Conservation (phyloP, 495 filamentous ascomycete genomes). For the Talaromyces ruber region DNA sequence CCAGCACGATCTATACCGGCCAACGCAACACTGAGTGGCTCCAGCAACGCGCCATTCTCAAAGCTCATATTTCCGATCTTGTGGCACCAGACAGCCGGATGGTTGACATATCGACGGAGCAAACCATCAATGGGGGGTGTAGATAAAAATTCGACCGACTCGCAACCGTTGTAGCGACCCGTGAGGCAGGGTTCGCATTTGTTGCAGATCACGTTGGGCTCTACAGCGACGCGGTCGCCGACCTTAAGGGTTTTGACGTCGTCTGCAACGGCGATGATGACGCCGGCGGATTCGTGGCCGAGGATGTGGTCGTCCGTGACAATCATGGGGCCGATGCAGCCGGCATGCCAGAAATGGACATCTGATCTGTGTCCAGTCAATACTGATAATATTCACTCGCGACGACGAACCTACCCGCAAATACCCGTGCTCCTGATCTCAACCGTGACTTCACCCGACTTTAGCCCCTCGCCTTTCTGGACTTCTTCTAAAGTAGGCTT, state of each 20-base stretch:
- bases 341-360: slow-evolving; percentile 92
- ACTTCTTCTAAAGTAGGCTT: slow-evolving; percentile 68
- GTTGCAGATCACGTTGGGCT: slow-evolving; percentile 86
- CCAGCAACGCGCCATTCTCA: slow-evolving; percentile 79
- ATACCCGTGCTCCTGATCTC: slow-evolving; percentile 87
- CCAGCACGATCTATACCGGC: slow-evolving; percentile 74
- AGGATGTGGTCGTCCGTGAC: slow-evolving; percentile 80
- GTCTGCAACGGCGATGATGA: slow-evolving; percentile 72
- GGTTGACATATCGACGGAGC: slow-evolving; percentile 84
- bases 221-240: slow-evolving; percentile 83
- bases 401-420: slow-evolving; percentile 58
- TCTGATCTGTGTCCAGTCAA: slow-evolving; percentile 54
- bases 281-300: slow-evolving; percentile 85
- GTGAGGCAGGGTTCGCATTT: slow-evolving; percentile 84
- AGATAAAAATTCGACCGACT: slow-evolving; percentile 72
- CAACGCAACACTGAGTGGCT: slow-evolving; percentile 78
- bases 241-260: slow-evolving; percentile 62
- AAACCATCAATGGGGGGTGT: slow-evolving; percentile 87
- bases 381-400: not conserved
- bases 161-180: slow-evolving; percentile 88
- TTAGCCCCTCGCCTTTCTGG: slow-evolving; percentile 58
- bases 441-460: slow-evolving; percentile 73
- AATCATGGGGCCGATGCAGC: slow-evolving; percentile 91
- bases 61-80: slow-evolving; percentile 85
- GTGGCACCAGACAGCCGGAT: slow-evolving; percentile 87